A percentile compares a stretch with the other conserved stretches of the same genome.
phyloP scores from a whole-genome alignment of 2,329 filamentous ascomycete genomes.

The Davidsoniella eucalypti region DNA sequence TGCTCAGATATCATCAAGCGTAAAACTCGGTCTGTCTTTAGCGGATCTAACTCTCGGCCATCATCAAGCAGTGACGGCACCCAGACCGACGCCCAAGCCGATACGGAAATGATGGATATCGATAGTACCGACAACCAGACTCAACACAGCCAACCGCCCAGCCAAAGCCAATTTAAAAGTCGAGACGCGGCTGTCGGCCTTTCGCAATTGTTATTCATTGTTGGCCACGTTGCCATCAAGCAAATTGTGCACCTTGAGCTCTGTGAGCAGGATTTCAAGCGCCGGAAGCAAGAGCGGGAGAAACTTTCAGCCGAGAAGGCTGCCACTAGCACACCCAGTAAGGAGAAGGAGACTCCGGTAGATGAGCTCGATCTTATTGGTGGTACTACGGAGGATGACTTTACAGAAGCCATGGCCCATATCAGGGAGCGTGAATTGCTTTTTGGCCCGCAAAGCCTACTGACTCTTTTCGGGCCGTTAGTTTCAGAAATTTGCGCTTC shows the following conservation, averaged over 20 bases:
- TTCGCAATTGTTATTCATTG: constrained; percentile 84
- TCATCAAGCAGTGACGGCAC: constrained; percentile 20
- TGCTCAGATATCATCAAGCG: constrained; percentile 81
- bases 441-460: constrained; percentile 65
- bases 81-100: constrained; percentile 15
- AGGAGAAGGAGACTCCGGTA: constrained; percentile 47
- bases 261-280: constrained; percentile 96
- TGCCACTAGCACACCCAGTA: constrained; percentile 25
- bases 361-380: constrained; percentile 94
- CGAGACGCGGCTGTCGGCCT: constrained; percentile 57
- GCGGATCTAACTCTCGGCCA: constrained; percentile 21
- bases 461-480: constrained; percentile 81
- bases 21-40: constrained; percentile 72
- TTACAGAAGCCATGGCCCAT: constrained; percentile 70
- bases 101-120: constrained; percentile 15
- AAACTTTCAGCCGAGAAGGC: constrained; percentile 37
- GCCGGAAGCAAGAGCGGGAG: constrained; percentile 79
- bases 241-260: constrained; percentile 96
- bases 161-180: constrained; percentile 22
- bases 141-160: constrained; percentile 19
- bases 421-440: constrained; percentile 72
- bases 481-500: constrained; percentile 89
- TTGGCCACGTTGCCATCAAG: constrained; percentile 94
- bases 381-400: constrained; percentile 87
- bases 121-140: constrained; percentile 16